Evolutionary conservation across 202 grass and related monocot species (phyloP).

Genomic region (Schoenoplectus tabernaemontani): DNA sequence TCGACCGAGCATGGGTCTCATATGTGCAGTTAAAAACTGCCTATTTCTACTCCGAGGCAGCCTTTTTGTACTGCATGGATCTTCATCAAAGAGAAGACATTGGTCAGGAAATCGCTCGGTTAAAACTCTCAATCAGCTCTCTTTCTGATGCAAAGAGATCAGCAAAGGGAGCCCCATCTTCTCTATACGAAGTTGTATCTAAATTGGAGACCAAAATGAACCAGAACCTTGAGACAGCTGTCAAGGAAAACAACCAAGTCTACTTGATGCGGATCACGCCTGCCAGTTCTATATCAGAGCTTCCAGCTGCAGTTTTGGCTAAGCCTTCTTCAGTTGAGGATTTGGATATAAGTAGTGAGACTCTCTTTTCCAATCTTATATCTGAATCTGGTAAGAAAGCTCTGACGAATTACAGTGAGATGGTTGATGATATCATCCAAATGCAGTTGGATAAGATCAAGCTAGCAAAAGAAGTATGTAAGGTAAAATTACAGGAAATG

Average conservation of each 20-base stretch:
- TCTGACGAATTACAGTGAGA: slow-evolving; percentile 35
- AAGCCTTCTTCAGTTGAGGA: slow-evolving; percentile 33
- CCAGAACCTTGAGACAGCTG: slow-evolving; percentile 48
- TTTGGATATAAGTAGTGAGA: slow-evolving; percentile 44
- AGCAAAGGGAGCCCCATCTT: slow-evolving; percentile 39
- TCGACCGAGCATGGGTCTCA: slow-evolving; percentile 66
- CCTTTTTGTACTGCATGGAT: slow-evolving; percentile 39
- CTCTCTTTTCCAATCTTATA: slow-evolving; percentile 27
- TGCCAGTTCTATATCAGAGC: slow-evolving; percentile 31
- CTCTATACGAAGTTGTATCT: slow-evolving; percentile 47
- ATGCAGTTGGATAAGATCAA: slow-evolving; percentile 25
- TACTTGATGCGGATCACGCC: slow-evolving; percentile 65
- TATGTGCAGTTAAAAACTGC: slow-evolving; percentile 62
- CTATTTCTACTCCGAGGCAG: slow-evolving; percentile 54
- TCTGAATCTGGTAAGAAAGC: slow-evolving; percentile 25
- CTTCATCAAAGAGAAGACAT: slow-evolving; percentile 70
- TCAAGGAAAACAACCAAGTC: slow-evolving; percentile 61
- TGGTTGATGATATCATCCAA: slow-evolving; percentile 32
- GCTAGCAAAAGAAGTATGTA: slow-evolving; percentile 27
- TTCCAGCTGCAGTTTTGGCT: slow-evolving; percentile 57
- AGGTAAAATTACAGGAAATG: slow-evolving; percentile 37
- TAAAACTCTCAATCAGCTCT: slow-evolving; percentile 40
- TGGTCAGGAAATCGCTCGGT: slow-evolving; percentile 65
- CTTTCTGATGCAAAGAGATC: slow-evolving; percentile 53
- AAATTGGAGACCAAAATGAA: slow-evolving; percentile 51